Evolutionary conservation across 1,139 yeast genomes (phyloP), one percentile per base, ranked within the genome.

Genomic region (Sugiyamaella castrensis): DNA sequence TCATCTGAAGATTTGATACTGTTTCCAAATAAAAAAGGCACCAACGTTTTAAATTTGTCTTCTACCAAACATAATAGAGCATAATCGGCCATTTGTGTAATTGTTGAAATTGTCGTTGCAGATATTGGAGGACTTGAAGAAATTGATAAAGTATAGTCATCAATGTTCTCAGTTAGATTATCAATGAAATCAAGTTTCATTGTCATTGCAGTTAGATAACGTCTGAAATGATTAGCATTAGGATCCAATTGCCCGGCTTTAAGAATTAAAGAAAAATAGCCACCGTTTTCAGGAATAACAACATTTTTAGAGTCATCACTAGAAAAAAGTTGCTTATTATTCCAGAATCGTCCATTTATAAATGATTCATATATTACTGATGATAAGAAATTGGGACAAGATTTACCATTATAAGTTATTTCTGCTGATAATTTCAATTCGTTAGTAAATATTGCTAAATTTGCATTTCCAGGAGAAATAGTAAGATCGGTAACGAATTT

Each of bases 11-110:
- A 19, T 19, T 19, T 19, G 24, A 19, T 5, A 5, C 24, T 19
- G 5, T 19, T n/a, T n/a, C n/a, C n/a, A 29, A 52, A 52, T n/a
- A 52, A 41, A 40, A 52, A 16, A 8, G 55, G 55, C 9, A 35
- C 42, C n/a, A 50, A 26, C 13, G 29, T 34, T 11, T 26, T 32
- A 26, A 50, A 39, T 15, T 41, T 52, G 36, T 39, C 47, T 26
- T 33, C 39, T 9, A 48, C 46, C 11, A 50, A 32, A 27, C 51
- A 43, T 15, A 47, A 13, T 40, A 44, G 30, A 9, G 52, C 42
- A 34, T 47, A 52, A 40, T 50, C 48, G 4, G 52, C 52, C 11
- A 52, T 43, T 24, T 40, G 30, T 5, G 43, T 38, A 44, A 46
- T 47, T 13, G 37, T 37, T n/a, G 30, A 31, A 29, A 28, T 34